Evolutionary conservation across 2,329 filamentous ascomycete genomes (phyloP).

Genomic region (Malbranchea zuffiana): DNA sequence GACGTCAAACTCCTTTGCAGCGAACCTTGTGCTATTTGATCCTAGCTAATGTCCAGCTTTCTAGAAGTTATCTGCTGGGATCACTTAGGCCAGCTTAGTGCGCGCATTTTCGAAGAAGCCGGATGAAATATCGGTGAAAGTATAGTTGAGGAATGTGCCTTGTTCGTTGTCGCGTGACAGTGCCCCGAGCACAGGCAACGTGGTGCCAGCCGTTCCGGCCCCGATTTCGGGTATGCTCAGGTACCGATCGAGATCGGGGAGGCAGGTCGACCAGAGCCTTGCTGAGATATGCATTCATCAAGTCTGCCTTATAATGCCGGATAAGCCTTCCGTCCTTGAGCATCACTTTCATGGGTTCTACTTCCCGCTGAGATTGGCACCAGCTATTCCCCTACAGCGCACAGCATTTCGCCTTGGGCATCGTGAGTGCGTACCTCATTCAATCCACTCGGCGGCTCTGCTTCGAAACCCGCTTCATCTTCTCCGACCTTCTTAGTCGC

Average conservation of each 20-base stretch:
- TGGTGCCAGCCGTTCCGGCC: conserved; percentile 14
- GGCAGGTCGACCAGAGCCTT: too few species aligned
- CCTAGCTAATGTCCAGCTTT: conserved; percentile 23
- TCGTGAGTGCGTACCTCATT: not conserved
- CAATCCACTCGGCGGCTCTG: not conserved
- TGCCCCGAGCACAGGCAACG: not conserved
- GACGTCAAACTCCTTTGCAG: too few species aligned
- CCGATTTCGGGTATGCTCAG: conserved; percentile 17
- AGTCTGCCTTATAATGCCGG: conserved; percentile 17
- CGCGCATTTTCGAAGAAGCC: conserved; percentile 36
- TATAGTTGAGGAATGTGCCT: conserved; percentile 6
- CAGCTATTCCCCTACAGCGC: conserved; percentile 15
- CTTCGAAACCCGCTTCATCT: not conserved
- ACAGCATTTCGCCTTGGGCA: not conserved
- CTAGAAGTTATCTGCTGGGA: conserved; percentile 22
- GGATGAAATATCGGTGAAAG: conserved; percentile 34
- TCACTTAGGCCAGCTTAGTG: conserved; percentile 21
- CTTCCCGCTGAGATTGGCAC: conserved; percentile 17
- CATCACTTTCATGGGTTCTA: conserved; percentile 23
- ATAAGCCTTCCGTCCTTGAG: conserved; percentile 20
- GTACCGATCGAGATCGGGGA: conserved; percentile 15
- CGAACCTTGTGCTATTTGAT: conserved; percentile 27
- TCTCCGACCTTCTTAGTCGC: not conserved
- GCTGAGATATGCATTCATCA: too few species aligned
- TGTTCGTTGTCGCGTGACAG: conserved; percentile 4